These are phyloP conservation scores for Tricholoma furcatifolium DNA, from an alignment of 768 basidiomycete species.

Conservation along the genomic window DNA sequence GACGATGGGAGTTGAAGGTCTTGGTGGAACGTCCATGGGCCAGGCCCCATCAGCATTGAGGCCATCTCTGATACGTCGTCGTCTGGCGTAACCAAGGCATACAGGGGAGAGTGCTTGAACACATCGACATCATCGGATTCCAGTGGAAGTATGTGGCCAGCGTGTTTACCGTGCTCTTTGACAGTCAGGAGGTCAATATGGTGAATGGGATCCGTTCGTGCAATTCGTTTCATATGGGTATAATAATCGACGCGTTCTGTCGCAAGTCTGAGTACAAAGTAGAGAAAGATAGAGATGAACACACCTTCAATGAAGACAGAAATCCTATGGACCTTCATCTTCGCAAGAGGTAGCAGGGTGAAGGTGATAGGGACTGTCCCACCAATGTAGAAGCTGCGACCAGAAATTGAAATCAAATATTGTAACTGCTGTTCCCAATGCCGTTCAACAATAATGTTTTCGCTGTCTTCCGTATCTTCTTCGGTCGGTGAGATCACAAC, in stretches of 20 bases:
- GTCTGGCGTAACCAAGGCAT: conserved; percentile 44
- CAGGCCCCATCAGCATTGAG: conserved; percentile 67
- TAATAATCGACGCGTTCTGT: conserved; percentile 84
- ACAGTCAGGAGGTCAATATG: conserved; percentile 64
- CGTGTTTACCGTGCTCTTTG: conserved; percentile 52
- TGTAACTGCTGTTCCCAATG: conserved; percentile 90
- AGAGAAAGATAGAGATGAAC: conserved; percentile 14
- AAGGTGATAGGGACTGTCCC: conserved; percentile 78
- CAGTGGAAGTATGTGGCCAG: conserved; percentile 73
- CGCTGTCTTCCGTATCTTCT: conserved; percentile 81
- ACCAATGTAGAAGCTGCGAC: conserved; percentile 80
- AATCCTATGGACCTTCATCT: conserved; percentile 78
- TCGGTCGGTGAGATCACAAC: conserved; percentile 77
- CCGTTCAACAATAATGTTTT: conserved; percentile 79
- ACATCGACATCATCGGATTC: conserved; percentile 65
- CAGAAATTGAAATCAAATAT: conserved; percentile 74
- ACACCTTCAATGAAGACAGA: conserved; percentile 79
- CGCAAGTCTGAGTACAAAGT: background rate
- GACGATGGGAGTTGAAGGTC: conserved; percentile 67
- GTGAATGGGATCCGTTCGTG: conserved; percentile 64
- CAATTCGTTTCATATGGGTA: conserved; percentile 62
- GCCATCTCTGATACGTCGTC: conserved; percentile 56
- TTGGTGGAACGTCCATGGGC: conserved; percentile 84
- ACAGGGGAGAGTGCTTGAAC: conserved; percentile 65
- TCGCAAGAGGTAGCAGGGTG: conserved; percentile 79